Evolutionary conservation across 2,329 filamentous ascomycete genomes (phyloP).

Genomic region (Dactylellina drechsleri): DNA sequence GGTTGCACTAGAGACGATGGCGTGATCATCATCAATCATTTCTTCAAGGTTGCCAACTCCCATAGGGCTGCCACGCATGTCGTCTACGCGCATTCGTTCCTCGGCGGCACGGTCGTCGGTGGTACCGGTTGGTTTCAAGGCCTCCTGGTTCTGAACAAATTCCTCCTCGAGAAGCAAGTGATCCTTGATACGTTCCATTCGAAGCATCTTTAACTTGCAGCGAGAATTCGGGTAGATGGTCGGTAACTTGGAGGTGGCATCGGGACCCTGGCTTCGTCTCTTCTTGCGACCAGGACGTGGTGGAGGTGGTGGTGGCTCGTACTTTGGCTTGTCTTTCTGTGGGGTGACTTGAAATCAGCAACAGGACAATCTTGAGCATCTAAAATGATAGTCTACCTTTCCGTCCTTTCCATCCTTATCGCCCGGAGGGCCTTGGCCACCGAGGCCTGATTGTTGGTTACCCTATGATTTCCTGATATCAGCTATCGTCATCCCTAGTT

Average conservation of each 20-base stretch:
- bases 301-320: slow-evolving; percentile 97
- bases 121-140: slow-evolving; percentile 80
- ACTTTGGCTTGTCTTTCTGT: slow-evolving; percentile 99
- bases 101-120: slow-evolving; percentile 86
- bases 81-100: slow-evolving; percentile 92
- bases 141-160: slow-evolving; percentile 99
- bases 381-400: slow-evolving; percentile 71
- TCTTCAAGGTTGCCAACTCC: slow-evolving; percentile 97
- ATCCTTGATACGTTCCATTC: slow-evolving; percentile 99
- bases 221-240: slow-evolving; percentile 92
- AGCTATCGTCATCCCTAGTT: slow-evolving; percentile 11
- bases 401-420: slow-evolving; percentile 91
- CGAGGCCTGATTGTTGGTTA: slow-evolving; percentile 88
- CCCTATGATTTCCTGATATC: slow-evolving; percentile 66
- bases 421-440: slow-evolving; percentile 73
- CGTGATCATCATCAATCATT: slow-evolving; percentile 98
- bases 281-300: slow-evolving; percentile 98
- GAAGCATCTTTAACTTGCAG: slow-evolving; percentile 95
- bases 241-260: slow-evolving; percentile 93
- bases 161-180: slow-evolving; percentile 96
- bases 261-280: slow-evolving; percentile 92
- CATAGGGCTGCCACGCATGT: slow-evolving; percentile 99
- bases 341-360: slow-evolving; percentile 17
- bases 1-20: slow-evolving; percentile 96
- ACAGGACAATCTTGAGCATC: slow-evolving; percentile 8